phyloP scores from a whole-genome alignment of 192 early-diverging fungal species.

The Phlyctochytrium planicorne region DNA sequence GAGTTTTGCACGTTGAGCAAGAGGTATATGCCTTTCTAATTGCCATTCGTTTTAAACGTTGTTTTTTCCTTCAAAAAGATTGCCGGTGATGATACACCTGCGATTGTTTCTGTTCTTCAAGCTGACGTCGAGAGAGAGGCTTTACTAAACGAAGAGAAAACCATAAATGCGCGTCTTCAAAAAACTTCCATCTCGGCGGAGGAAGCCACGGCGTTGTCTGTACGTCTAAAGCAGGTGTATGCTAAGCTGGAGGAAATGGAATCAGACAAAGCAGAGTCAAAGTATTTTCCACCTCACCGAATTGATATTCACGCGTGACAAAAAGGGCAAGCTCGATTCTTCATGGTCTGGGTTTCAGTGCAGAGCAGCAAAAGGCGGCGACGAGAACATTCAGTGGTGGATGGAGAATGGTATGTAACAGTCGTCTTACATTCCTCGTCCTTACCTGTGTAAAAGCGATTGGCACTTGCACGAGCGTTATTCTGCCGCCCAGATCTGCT shows the following conservation, averaged over 20 bases:
- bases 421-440: neutral
- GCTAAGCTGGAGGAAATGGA: slow-evolving; percentile 90
- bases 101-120: slow-evolving; percentile 84
- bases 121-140: slow-evolving; percentile 92
- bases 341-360: slow-evolving; percentile 69
- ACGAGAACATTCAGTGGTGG: slow-evolving; percentile 74
- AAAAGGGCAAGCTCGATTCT: slow-evolving; percentile 54
- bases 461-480: slow-evolving; percentile 79
- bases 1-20: slow-evolving; percentile 96
- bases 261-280: slow-evolving; percentile 92
- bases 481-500: slow-evolving; percentile 81
- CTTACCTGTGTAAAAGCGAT: slow-evolving; percentile 35
- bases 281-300: slow-evolving; percentile 37
- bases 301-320: slow-evolving; percentile 9
- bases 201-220: slow-evolving; percentile 36
- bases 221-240: slow-evolving; percentile 79
- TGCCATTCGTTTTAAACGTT: neutral
- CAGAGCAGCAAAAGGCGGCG: slow-evolving; percentile 59
- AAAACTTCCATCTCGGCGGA: slow-evolving; percentile 46
- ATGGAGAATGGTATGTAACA: slow-evolving; percentile 72
- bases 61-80: slow-evolving; percentile 55
- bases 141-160: slow-evolving; percentile 82
- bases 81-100: slow-evolving; percentile 82
- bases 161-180: slow-evolving; percentile 54
- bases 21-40: too few species aligned